Base-by-base conservation (phyloP, 176 grass and related monocot species). In the Oryza rufipogon region DNA sequence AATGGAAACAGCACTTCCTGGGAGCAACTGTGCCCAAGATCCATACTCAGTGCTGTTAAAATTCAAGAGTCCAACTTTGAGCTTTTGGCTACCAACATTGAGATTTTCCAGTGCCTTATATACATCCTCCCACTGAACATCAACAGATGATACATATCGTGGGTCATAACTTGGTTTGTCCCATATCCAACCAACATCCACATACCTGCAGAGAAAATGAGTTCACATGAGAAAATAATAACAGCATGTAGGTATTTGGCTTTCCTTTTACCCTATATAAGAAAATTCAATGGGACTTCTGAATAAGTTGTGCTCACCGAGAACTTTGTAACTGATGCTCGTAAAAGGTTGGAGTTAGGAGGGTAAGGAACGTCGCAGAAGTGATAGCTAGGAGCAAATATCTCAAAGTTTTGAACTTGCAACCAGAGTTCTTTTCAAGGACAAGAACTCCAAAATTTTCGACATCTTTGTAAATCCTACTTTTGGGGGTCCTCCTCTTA, bases 141-240 rank as follows among this genome's bases (percentile, higher is more conserved):
- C 56, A 39, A 70, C 48, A 33, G 93, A 85, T 6, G 95, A 92
- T 58, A 63, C 71, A 23, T 97, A 97, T 86, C 95, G 82, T 2
- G 88, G 88, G 44, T 97, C 95, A 47, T 80, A 77, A 81, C 71
- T 75, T 17, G 90, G 76, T 71, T 83, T 87, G 33, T 92, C 88
- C 92, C 92, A 97, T 83, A 94, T 89, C 92, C 92, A 94, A 48
- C 85, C 92, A 15, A 92, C 90, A 79, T 97, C 88, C 16, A 97
- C 95, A 60, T 92, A 91, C 81, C 95, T 94, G 84, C 65, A 85
- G 86, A 71, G 26, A 73, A 81, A 51, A 81, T 73, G 45, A 76
- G 69, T 34, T 64, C 54, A 4, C 32, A 73, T 75, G 39, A 83
- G 49, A 39, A 33, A 16, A 48, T 66, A 71, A 56, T 46, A 34